Evolutionary conservation across 805 yeast genomes (phyloP).

Genomic region (Candida bentonensis): DNA sequence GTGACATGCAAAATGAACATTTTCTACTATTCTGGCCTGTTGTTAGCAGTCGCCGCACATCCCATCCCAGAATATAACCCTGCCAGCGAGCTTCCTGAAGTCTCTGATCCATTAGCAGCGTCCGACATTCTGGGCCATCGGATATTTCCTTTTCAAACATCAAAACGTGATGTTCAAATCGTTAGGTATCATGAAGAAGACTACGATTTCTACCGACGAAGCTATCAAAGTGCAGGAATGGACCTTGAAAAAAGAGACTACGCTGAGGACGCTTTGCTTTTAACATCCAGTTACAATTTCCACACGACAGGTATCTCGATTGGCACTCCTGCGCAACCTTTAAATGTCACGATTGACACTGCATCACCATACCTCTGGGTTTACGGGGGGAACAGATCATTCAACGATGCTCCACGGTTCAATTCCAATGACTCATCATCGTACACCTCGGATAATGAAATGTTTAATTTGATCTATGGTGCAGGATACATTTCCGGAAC

Average conservation of each 20-base stretch:
- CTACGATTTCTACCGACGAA: neutral
- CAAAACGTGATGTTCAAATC: neutral
- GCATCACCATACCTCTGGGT: conserved; percentile 40
- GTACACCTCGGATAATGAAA: conserved; percentile 21
- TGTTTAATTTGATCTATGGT: conserved; percentile 28
- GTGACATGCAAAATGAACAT: too few species aligned
- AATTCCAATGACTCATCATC: conserved; percentile 15
- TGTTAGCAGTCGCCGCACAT: too few species aligned
- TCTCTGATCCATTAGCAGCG: too few species aligned
- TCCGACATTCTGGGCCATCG: too few species aligned
- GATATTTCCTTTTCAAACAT: neutral
- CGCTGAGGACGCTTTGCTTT: conserved; percentile 7
- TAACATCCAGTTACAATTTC: conserved; percentile 20
- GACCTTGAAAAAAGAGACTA: neutral
- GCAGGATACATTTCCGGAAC: conserved; percentile 19
- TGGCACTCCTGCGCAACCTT: conserved; percentile 31
- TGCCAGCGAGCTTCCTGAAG: too few species aligned
- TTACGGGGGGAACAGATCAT: conserved; percentile 22
- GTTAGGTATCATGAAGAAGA: neutral
- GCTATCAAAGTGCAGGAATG: neutral
- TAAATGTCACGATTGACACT: conserved; percentile 32
- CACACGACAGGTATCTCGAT: conserved; percentile 22
- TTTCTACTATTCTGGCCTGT: too few species aligned
- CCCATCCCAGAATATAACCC: too few species aligned
- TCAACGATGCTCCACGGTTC: conserved; percentile 16